phyloP scores from a whole-genome alignment of 2,329 filamentous ascomycete genomes.

The Talaromyces sp. region DNA sequence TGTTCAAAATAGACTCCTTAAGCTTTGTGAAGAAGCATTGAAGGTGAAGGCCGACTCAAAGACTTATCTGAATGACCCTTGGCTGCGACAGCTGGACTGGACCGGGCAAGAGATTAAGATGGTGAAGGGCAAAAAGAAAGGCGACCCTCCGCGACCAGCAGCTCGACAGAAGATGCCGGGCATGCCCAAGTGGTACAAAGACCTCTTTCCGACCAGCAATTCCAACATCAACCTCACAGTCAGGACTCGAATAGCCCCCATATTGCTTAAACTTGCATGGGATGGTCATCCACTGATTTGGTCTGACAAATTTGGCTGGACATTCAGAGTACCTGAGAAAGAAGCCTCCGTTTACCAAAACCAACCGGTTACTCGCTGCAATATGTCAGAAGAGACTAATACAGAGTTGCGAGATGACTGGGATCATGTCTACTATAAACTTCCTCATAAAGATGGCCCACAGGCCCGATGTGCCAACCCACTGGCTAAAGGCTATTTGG shows the following conservation, averaged over 20 bases:
- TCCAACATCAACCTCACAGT: constrained; percentile 71
- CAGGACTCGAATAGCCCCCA: constrained; percentile 78
- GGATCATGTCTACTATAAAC: constrained; percentile 73
- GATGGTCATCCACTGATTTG: constrained; percentile 84
- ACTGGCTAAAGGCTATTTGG: constrained; percentile 82
- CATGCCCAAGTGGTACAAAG: constrained; percentile 95
- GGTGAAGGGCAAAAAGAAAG: constrained; percentile 87
- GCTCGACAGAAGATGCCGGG: constrained; percentile 88
- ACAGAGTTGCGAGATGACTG: constrained; percentile 61
- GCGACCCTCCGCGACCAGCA: constrained; percentile 69
- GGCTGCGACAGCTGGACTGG: constrained; percentile 94
- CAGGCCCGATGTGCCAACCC: constrained; percentile 78
- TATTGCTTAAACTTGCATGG: constrained; percentile 82
- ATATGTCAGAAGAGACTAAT: constrained; percentile 72
- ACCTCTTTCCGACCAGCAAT: constrained; percentile 68
- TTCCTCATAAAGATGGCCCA: constrained; percentile 94
- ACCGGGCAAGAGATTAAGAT: constrained; percentile 86
- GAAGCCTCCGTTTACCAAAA: constrained; percentile 63
- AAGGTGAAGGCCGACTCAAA: constrained; percentile 65
- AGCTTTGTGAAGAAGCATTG: constrained; percentile 71
- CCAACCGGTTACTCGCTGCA: constrained; percentile 68
- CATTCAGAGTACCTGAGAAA: constrained; percentile 67
- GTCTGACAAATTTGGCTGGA: constrained; percentile 93
- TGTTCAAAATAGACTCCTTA: constrained; percentile 71
- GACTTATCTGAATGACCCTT: constrained; percentile 74